Percentiles rank a stretch among this genome's conserved stretches.
Conservation (phyloP, 805 yeast species). For the Ascoidea tarda region DNA sequence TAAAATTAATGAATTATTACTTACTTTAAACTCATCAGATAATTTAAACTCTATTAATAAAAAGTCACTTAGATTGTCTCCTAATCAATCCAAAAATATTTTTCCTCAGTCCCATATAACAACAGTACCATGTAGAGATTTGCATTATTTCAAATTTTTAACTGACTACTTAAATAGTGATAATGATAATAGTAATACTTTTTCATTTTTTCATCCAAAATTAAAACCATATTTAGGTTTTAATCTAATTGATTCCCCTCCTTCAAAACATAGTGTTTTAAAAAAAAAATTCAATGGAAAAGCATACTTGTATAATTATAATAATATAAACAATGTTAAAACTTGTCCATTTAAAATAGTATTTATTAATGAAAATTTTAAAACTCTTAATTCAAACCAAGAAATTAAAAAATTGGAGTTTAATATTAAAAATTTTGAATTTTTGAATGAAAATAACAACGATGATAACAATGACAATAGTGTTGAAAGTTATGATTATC, state of each 20-base stretch:
- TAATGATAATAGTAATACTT: background rate
- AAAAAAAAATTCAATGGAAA: conserved; percentile 4
- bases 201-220: background rate
- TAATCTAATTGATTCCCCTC: conserved; percentile 2
- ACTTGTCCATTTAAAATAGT: conserved; percentile 4
- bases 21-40: no score
- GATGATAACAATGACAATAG: background rate
- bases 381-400: background rate
- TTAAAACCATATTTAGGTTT: conserved; percentile 2
- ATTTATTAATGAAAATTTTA: background rate
- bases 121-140: background rate
- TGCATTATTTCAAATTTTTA: background rate
- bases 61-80: background rate
- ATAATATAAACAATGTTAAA: conserved; percentile 3
- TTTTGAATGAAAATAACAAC: background rate
- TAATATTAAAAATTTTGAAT: no score
- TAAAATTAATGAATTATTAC: no score
- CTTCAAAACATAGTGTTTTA: background rate
- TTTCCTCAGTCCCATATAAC: no score
- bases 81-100: background rate
- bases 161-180: background rate
- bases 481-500: background rate
- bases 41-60: no score
- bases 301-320: conserved; percentile 4
- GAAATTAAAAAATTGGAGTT: background rate